These are phyloP conservation scores for Ophiocordyceps camponoti-rufipedis DNA, from an alignment of 2,329 filamentous ascomycete species.

Conservation along the genomic window DNA sequence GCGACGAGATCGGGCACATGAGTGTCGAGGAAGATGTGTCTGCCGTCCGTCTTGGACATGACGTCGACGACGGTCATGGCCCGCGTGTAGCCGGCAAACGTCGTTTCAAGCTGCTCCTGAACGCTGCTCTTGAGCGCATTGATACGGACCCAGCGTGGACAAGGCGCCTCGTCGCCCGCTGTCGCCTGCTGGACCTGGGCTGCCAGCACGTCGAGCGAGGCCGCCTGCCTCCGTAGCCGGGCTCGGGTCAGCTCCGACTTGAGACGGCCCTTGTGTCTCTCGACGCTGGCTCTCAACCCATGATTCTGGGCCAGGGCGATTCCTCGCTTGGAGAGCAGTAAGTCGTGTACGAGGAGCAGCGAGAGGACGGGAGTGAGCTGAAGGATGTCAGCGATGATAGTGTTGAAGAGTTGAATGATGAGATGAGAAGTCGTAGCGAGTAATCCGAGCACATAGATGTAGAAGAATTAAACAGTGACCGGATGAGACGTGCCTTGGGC, in stretches of 20 bases:
- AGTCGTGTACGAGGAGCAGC: constrained; percentile 70
- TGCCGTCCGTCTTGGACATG: constrained; percentile 19
- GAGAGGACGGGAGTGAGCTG: constrained; percentile 68
- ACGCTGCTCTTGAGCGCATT: constrained; percentile 62
- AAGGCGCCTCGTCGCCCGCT: constrained; percentile 31
- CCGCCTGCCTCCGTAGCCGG: constrained; percentile 51
- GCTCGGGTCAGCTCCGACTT: constrained; percentile 68
- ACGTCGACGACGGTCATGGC: constrained; percentile 40
- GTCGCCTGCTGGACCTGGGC: constrained; percentile 33
- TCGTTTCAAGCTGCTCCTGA: constrained; percentile 52
- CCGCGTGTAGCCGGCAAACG: constrained; percentile 46
- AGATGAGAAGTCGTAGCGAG: background rate
- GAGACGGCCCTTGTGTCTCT: constrained; percentile 66
- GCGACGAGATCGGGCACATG: constrained; percentile 75
- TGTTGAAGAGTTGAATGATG: too few relatives aligned
- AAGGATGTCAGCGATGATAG: background rate
- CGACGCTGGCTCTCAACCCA: constrained; percentile 55
- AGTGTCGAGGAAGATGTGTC: constrained; percentile 51
- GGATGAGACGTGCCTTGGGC: constrained; percentile 46
- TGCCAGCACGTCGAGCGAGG: constrained; percentile 48
- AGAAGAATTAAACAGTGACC: too few relatives aligned
- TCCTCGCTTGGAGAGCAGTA: constrained; percentile 63
- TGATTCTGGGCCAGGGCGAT: constrained; percentile 68
- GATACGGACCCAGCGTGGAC: constrained; percentile 84
- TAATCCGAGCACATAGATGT: background rate